phyloP scores from a whole-genome alignment of 331 rosid genomes.

The Phaseolus coccineus region DNA sequence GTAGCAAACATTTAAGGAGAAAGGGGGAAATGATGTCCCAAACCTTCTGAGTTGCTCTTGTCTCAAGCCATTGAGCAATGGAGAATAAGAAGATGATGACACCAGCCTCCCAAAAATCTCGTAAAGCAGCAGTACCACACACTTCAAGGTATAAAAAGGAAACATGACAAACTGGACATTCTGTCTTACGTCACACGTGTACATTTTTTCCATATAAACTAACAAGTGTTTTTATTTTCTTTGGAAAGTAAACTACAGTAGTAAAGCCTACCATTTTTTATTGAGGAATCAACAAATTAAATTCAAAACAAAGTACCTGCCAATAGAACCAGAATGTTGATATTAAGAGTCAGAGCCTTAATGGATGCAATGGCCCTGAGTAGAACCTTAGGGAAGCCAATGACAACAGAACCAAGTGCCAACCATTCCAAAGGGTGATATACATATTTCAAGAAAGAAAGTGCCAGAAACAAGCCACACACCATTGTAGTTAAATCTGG shows the following conservation, averaged over 20 bases:
- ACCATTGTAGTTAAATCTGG: conserved; percentile 69
- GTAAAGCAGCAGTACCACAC: conserved; percentile 69
- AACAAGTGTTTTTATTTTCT: conserved; percentile 2
- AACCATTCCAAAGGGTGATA: conserved; percentile 70
- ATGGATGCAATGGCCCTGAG: conserved; percentile 61
- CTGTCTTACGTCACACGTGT: neutral
- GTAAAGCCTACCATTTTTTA: neutral
- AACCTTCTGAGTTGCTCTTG: conserved; percentile 88
- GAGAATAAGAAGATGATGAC: conserved; percentile 79
- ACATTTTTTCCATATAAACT: neutral
- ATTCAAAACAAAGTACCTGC: conserved; percentile 56
- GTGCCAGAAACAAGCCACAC: conserved; percentile 64
- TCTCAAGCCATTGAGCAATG: conserved; percentile 88
- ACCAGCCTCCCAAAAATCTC: conserved; percentile 81
- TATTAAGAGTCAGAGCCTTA: conserved; percentile 66
- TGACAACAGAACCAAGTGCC: conserved; percentile 69
- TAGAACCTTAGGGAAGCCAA: conserved; percentile 65
- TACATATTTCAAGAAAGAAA: conserved; percentile 69
- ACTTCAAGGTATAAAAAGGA: conserved; percentile 53
- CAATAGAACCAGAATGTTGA: conserved; percentile 75
- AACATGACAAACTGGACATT: conserved; percentile 15
- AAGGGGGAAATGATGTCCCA: neutral
- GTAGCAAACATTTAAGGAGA: neutral
- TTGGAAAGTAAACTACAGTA: neutral
- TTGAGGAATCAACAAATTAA: neutral